These are phyloP conservation scores for Eucalyptus sp. DNA, from an alignment of 345 rosid species.

Conservation along the genomic window DNA sequence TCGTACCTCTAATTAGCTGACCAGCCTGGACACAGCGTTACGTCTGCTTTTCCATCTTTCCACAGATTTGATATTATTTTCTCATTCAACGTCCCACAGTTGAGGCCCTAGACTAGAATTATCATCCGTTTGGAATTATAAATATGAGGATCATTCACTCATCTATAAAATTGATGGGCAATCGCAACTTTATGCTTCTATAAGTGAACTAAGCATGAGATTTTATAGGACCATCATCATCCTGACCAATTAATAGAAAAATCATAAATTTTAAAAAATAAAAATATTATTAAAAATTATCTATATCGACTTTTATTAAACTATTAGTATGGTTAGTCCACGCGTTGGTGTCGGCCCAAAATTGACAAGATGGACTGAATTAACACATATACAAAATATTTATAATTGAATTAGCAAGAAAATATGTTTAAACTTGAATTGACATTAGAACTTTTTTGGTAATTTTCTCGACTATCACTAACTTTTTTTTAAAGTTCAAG, in stretches of 20 bases:
- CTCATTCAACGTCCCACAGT: not conserved
- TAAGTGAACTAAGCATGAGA: not conserved
- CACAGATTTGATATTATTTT: not conserved
- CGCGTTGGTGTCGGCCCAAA: accelerated
- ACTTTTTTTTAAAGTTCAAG: too few species aligned
- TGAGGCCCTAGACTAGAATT: not conserved
- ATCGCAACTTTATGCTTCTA: not conserved
- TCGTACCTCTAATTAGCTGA: not conserved
- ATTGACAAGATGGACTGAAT: too few species aligned
- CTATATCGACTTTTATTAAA: accelerated
- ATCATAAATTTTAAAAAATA: too few species aligned
- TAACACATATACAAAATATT: accelerated
- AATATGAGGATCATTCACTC: not conserved
- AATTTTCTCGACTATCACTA: too few species aligned
- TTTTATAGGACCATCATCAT: too few species aligned
- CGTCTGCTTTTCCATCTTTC: not conserved
- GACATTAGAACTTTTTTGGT: too few species aligned
- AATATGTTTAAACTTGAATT: too few species aligned
- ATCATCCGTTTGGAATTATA: not conserved
- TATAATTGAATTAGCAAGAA: too few species aligned
- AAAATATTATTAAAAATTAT: too few species aligned
- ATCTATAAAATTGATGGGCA: not conserved
- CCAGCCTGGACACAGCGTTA: not conserved
- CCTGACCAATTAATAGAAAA: too few species aligned
- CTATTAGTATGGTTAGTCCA: accelerated